Evolutionary conservation across 2,329 filamentous ascomycete genomes (phyloP).

Genomic region (Sphaerulina vaccinii): DNA sequence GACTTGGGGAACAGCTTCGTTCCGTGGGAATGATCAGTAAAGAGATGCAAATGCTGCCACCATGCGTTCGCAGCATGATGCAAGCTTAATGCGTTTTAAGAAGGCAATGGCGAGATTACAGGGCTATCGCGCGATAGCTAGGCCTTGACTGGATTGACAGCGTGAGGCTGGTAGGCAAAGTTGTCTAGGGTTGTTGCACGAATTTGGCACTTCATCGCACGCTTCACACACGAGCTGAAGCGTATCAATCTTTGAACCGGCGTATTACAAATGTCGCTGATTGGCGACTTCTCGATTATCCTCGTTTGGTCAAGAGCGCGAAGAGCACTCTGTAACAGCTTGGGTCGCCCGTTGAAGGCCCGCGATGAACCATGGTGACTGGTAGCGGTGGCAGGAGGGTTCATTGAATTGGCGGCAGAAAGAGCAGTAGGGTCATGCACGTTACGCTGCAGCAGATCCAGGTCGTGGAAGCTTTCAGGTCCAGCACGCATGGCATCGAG

Average conservation of each 20-base stretch:
- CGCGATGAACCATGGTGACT: constrained; percentile 8
- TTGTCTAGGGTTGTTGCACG: not conserved
- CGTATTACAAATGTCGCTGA: constrained; percentile 8
- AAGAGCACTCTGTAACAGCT: constrained; percentile 14
- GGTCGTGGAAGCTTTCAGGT: constrained; percentile 20
- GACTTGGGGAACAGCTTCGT: constrained; percentile 21
- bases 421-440: constrained; percentile 5
- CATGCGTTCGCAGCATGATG: constrained; percentile 16
- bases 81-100: constrained; percentile 15
- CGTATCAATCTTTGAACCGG: not conserved
- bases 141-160: not conserved
- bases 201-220: constrained; percentile 3
- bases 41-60: constrained; percentile 9
- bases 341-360: constrained; percentile 11
- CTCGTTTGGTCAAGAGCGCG: constrained; percentile 6
- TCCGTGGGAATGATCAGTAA: constrained; percentile 8
- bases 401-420: constrained; percentile 16
- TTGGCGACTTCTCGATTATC: constrained; percentile 3
- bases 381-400: constrained; percentile 20
- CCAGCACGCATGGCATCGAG: constrained; percentile 19
- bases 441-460: constrained; percentile 5
- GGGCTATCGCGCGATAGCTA: constrained; percentile 12
- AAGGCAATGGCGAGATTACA: constrained; percentile 20
- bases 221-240: constrained; percentile 8
- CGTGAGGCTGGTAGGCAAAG: not conserved